Percentiles rank a stretch among this genome's conserved stretches.
Evolutionary conservation across 73 alveolate genomes (phyloP).

Genomic region (Vitrella brassicaformis): DNA sequence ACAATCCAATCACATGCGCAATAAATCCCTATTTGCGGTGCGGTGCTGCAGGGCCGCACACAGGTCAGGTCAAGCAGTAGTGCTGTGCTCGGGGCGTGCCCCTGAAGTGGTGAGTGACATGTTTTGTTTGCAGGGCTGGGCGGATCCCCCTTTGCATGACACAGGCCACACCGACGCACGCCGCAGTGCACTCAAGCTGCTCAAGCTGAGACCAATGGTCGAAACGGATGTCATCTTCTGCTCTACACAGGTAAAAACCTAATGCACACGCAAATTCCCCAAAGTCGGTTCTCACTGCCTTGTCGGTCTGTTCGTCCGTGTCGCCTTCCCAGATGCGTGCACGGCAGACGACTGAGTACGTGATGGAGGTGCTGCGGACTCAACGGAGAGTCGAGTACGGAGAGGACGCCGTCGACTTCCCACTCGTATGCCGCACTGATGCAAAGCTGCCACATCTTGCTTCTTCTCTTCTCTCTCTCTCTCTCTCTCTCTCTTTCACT

Average conservation of each 20-base stretch:
- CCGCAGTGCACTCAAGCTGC: background rate
- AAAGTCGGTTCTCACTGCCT: no score
- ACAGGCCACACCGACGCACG: background rate
- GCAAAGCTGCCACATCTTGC: no score
- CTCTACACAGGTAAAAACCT: background rate
- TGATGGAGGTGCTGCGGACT: background rate
- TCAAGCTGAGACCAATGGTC: background rate
- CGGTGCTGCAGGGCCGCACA: no score
- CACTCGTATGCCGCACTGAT: background rate
- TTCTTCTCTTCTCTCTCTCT: background rate
- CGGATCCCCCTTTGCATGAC: background rate
- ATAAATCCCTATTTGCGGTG: no score
- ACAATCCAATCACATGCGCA: no score
- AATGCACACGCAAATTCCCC: background rate
- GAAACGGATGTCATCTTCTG: background rate
- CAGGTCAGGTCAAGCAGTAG: no score
- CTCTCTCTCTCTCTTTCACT: background rate
- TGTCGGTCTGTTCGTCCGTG: no score
- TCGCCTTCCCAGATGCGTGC: no score
- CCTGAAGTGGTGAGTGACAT: no score
- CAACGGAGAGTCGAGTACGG: background rate
- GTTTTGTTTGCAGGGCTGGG: conserved; percentile 1
- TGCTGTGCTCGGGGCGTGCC: no score
- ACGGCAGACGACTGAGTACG: no score
- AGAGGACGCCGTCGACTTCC: background rate